Conservation (phyloP, 768 basidiomycete genomes). For the Auricularia sp. region DNA sequence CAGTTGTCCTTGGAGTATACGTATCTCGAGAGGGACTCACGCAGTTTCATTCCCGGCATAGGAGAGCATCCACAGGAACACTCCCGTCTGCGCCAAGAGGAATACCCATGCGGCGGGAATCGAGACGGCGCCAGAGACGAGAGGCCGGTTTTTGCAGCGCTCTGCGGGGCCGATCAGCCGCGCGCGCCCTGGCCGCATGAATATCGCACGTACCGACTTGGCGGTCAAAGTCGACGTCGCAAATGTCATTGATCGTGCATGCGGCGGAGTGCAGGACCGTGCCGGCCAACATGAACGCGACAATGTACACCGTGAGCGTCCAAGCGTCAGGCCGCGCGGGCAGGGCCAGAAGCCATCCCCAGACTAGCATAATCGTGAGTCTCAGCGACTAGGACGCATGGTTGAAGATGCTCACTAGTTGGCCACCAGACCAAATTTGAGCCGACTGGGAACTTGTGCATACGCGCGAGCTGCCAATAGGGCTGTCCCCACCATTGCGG, state of each 20-base stretch:
- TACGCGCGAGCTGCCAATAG: not conserved
- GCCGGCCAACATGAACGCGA: slow-evolving; percentile 28
- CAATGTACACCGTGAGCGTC: not conserved
- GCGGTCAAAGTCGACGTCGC: slow-evolving; percentile 42
- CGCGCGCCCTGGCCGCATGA: not conserved
- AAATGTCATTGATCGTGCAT: slow-evolving; percentile 47
- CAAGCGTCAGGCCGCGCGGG: not conserved
- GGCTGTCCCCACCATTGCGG: not conserved
- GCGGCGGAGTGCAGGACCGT: slow-evolving; percentile 38
- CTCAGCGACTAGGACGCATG: not conserved
- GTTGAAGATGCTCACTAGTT: not conserved
- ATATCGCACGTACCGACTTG: slow-evolving; percentile 33
- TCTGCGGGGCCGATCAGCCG: slow-evolving; percentile 21
- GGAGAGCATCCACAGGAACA: slow-evolving; percentile 31
- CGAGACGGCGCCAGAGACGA: slow-evolving; percentile 40
- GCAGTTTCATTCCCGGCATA: slow-evolving; percentile 22
- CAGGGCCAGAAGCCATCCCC: not conserved
- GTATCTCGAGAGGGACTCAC: slow-evolving; percentile 16
- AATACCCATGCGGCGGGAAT: slow-evolving; percentile 31
- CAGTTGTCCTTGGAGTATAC: not conserved
- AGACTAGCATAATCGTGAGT: not conserved
- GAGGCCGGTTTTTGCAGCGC: slow-evolving; percentile 37
- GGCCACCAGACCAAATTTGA: not conserved
- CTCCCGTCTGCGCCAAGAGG: slow-evolving; percentile 29
- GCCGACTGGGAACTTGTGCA: not conserved